Conservation (phyloP, 768 basidiomycete species). For the Mycena capillaripes region DNA sequence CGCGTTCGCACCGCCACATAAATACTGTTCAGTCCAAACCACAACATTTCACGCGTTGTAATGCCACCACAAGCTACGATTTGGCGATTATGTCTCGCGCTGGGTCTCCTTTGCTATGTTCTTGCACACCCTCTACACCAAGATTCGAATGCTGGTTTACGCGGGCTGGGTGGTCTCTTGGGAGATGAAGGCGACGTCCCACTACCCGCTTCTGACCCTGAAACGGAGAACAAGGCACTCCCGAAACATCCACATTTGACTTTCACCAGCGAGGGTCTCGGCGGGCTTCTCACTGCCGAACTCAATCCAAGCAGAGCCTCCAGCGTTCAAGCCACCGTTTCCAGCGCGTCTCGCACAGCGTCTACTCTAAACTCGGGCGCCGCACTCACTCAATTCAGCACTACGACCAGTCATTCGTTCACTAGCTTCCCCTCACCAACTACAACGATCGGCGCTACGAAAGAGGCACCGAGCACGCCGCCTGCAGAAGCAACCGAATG, state of each 20-base stretch:
- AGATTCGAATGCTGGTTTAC: conserved; percentile 15
- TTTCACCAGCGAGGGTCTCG: conserved; percentile 1
- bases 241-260: conserved; percentile 21
- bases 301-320: not conserved
- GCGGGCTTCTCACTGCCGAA: conserved; percentile 20
- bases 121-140: conserved; percentile 32
- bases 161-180: conserved; percentile 39
- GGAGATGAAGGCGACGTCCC: conserved; percentile 30
- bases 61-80: conserved; percentile 23
- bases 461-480: conserved; percentile 47
- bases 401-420: conserved; percentile 19
- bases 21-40: not conserved
- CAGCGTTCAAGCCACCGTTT: conserved; percentile 7
- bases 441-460: conserved; percentile 17
- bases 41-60: conserved; percentile 3
- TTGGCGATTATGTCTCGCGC: conserved; percentile 25
- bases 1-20: not conserved
- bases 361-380: conserved; percentile 11
- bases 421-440: conserved; percentile 28
- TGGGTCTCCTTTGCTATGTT: conserved; percentile 21
- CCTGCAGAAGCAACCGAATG: conserved; percentile 66
- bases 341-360: conserved; percentile 24
- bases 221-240: conserved; percentile 7
- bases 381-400: not conserved
- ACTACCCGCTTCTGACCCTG: conserved; percentile 17